Evolutionary conservation across 306 rosid species (phyloP).

Genomic region (Medicago arabica): DNA sequence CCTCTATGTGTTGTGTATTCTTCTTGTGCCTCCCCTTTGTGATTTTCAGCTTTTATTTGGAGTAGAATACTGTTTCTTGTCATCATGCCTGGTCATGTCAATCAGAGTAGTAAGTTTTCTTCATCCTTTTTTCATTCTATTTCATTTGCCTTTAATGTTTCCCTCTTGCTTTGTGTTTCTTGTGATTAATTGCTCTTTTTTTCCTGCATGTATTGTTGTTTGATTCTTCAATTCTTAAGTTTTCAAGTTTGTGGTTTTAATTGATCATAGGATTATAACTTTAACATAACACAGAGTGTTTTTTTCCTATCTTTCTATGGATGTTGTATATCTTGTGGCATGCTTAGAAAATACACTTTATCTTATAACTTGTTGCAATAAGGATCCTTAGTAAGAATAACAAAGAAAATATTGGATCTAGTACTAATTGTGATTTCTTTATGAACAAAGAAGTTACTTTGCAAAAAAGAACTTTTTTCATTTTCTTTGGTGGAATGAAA

Average conservation of each 20-base stretch:
- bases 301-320: not conserved
- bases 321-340: constrained; percentile 8
- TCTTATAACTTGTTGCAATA: constrained; percentile 14
- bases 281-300: not conserved
- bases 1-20: not conserved
- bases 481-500: constrained; percentile 28
- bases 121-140: not conserved
- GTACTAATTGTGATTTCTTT: constrained; percentile 8
- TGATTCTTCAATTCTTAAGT: not conserved
- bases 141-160: not conserved
- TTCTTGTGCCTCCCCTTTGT: not conserved
- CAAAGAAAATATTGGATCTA: constrained; percentile 34
- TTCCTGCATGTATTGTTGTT: not conserved
- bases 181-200: too few relatives aligned
- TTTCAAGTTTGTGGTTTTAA: constrained; percentile 8
- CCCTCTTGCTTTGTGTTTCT: not conserved
- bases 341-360: not conserved
- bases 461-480: not conserved
- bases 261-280: constrained; percentile 2
- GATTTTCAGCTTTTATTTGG: constrained; percentile 24
- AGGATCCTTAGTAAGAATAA: not conserved
- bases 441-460: not conserved
- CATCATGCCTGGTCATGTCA: constrained; percentile 81
- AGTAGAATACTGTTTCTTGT: constrained; percentile 18
- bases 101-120: constrained; percentile 67